Conservation (phyloP, 1,284 basidiomycete genomes). For the Ceratobasidium sp. region DNA sequence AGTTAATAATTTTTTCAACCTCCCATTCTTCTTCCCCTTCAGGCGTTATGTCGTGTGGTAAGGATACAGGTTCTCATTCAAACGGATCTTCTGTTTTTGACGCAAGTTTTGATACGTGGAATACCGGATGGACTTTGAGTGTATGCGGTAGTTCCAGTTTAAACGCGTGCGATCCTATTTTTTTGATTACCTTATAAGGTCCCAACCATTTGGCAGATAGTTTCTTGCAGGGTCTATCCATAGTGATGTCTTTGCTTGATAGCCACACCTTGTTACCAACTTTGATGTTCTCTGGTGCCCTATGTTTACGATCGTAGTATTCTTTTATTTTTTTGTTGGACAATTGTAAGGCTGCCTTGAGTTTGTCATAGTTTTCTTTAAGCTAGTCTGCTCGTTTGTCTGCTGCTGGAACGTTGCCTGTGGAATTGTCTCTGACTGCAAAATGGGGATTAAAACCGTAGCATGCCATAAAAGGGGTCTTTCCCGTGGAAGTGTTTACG, state of each 20-base stretch:
- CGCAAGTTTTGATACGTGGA: too few relatives aligned
- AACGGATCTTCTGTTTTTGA: slow-evolving; percentile 47
- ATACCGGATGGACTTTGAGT: slow-evolving; percentile 49
- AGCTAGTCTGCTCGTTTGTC: slow-evolving; percentile 17
- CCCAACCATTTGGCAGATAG: neutral
- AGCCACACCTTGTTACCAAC: slow-evolving; percentile 42
- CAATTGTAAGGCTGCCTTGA: slow-evolving; percentile 9
- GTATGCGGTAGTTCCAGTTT: neutral
- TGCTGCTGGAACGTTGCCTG: neutral
- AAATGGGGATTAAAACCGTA: neutral
- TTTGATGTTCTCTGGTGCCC: neutral
- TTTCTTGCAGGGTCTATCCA: slow-evolving; percentile 4
- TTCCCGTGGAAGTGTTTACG: neutral
- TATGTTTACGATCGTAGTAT: slow-evolving; percentile 30
- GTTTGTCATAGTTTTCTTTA: slow-evolving; percentile 2
- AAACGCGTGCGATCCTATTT: slow-evolving; percentile 26
- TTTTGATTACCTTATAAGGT: neutral
- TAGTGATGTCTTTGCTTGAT: slow-evolving; percentile 6
- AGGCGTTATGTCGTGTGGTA: too few relatives aligned
- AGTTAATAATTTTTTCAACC: too few relatives aligned
- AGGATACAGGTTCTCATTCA: neutral
- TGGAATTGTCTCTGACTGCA: too few relatives aligned
- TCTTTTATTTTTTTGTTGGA: slow-evolving; percentile 5
- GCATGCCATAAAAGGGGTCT: neutral
- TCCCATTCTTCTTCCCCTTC: too few relatives aligned